phyloP scores from a whole-genome alignment of 1,284 basidiomycete genomes.

The Termitomyces sp. region DNA sequence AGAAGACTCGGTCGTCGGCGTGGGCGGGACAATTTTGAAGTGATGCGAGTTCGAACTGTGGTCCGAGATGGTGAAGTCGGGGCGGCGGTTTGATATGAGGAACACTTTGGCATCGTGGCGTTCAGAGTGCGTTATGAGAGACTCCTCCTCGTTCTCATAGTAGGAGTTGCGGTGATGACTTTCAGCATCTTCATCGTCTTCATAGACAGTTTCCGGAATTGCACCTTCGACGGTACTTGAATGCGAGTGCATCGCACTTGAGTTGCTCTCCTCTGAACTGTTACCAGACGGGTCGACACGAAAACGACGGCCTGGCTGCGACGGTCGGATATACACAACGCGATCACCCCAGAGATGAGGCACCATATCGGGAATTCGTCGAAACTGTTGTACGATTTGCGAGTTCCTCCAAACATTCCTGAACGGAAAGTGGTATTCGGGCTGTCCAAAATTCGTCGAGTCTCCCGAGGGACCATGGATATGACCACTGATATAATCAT shows the following conservation, averaged over 20 bases:
- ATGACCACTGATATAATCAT: not conserved
- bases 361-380: constrained; percentile 11
- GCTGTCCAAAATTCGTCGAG: not conserved
- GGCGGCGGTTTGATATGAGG: constrained; percentile 19
- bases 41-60: constrained; percentile 8
- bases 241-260: constrained; percentile 4
- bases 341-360: constrained; percentile 12
- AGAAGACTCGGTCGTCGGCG: constrained; percentile 9
- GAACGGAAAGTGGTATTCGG: constrained; percentile 5
- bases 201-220: constrained; percentile 9
- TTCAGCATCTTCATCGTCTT: constrained; percentile 9
- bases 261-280: constrained; percentile 9
- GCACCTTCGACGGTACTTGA: constrained; percentile 6
- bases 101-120: constrained; percentile 18
- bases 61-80: constrained; percentile 19
- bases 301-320: constrained; percentile 10
- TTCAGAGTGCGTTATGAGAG: constrained; percentile 11
- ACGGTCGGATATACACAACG: constrained; percentile 9
- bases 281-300: constrained; percentile 15
- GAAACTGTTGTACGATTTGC: constrained; percentile 12
- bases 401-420: constrained; percentile 5
- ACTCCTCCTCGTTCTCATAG: constrained; percentile 6
- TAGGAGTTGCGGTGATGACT: not conserved
- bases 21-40: constrained; percentile 14
- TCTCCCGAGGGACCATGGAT: not conserved